Evolutionary conservation across 768 basidiomycete genomes (phyloP).

Genomic region (Lentinus brumalis): DNA sequence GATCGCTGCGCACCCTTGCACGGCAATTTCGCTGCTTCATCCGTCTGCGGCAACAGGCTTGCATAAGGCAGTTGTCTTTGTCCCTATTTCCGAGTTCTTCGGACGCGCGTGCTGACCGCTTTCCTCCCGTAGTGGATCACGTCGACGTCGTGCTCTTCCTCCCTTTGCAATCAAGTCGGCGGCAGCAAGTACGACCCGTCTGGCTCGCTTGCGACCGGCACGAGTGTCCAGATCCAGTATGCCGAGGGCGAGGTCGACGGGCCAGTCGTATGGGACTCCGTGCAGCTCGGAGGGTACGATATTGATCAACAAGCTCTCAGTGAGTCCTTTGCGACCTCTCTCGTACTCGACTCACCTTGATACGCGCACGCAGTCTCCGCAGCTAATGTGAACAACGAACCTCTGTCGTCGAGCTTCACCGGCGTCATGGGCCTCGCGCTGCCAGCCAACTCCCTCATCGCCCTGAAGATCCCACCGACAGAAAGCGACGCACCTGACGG

Average conservation of each 20-base stretch:
- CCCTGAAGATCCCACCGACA: conserved; percentile 48
- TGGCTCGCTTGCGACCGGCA: conserved; percentile 43
- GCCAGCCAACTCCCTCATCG: conserved; percentile 70
- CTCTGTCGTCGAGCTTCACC: conserved; percentile 54
- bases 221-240: conserved; percentile 55
- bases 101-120: too few species aligned
- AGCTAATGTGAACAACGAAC: conserved; percentile 53
- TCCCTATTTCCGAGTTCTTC: too few species aligned
- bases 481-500: conserved; percentile 59
- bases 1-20: too few species aligned
- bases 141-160: conserved; percentile 61
- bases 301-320: conserved; percentile 73
- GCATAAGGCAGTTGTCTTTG: too few species aligned
- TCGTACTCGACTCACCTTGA: neutral
- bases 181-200: conserved; percentile 61
- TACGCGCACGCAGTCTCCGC: conserved; percentile 53
- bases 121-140: conserved; percentile 64
- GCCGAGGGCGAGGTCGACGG: conserved; percentile 61
- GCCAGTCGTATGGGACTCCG: conserved; percentile 68
- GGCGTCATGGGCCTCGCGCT: conserved; percentile 80
- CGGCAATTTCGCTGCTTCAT: too few species aligned
- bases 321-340: conserved; percentile 32
- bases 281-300: conserved; percentile 63
- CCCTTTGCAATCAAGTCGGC: conserved; percentile 47
- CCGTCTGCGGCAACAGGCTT: too few species aligned